Conservation (phyloP, 768 basidiomycete genomes). For the Lyophyllum semitale region DNA sequence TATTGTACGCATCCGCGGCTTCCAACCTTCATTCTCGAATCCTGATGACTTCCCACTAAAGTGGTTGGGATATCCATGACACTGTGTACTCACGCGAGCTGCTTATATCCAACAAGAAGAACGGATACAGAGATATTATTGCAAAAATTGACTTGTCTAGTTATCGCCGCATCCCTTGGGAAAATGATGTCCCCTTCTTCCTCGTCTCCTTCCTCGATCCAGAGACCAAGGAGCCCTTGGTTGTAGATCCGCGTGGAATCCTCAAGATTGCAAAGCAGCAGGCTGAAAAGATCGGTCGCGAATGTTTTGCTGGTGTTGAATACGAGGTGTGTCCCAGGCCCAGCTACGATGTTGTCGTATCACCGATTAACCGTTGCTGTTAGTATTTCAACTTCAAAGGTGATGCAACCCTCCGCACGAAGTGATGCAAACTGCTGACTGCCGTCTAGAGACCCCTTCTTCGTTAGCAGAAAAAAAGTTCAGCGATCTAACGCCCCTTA, state of each 20-base stretch:
- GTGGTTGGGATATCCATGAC: slow-evolving; percentile 95
- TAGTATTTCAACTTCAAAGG: slow-evolving; percentile 95
- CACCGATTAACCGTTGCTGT: background rate
- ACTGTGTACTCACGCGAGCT: slow-evolving; percentile 82
- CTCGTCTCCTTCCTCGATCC: slow-evolving; percentile 90
- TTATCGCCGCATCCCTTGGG: slow-evolving; percentile 90
- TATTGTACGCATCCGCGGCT: slow-evolving; percentile 59
- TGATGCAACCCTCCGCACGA: slow-evolving; percentile 21
- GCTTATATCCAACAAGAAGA: slow-evolving; percentile 85
- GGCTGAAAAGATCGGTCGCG: slow-evolving; percentile 49
- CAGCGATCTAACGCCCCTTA: slow-evolving; percentile 72
- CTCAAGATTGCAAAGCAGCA: slow-evolving; percentile 59
- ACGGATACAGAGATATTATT: slow-evolving; percentile 89
- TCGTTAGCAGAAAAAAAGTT: slow-evolving; percentile 80
- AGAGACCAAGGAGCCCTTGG: slow-evolving; percentile 72
- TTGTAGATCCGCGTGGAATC: slow-evolving; percentile 86
- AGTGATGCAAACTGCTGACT: background rate
- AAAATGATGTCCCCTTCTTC: slow-evolving; percentile 91
- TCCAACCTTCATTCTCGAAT: background rate
- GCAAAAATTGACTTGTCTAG: slow-evolving; percentile 87
- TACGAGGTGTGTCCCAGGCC: slow-evolving; percentile 69
- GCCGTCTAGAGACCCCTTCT: slow-evolving; percentile 72
- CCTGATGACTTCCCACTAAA: slow-evolving; percentile 25
- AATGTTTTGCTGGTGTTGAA: slow-evolving; percentile 86
- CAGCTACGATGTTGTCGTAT: background rate